A percentile compares a stretch with the other conserved stretches of the same genome.
These are phyloP conservation scores for Ophiostoma sp. DNA, from an alignment of 2,329 filamentous ascomycete species.

Conservation along the genomic window DNA sequence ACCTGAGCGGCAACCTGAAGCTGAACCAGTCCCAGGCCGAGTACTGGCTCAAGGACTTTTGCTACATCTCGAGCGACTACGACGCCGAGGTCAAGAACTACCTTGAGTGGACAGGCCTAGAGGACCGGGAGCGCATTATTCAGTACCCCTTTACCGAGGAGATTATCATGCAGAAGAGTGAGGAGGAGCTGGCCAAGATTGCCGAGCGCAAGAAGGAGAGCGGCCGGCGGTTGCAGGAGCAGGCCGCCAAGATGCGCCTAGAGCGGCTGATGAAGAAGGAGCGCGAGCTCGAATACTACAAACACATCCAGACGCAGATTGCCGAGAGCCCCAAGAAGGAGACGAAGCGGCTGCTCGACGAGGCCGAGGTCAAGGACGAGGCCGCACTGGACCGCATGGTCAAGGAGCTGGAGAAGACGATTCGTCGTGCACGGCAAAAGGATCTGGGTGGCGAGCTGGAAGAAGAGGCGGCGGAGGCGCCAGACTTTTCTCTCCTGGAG, in stretches of 20 bases:
- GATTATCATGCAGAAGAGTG: constrained; percentile 81
- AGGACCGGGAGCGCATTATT: constrained; percentile 81
- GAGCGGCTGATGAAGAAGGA: constrained; percentile 96
- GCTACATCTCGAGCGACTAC: constrained; percentile 82
- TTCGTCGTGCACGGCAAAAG: constrained; percentile 85
- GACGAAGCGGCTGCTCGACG: constrained; percentile 75
- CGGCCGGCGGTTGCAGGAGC: constrained; percentile 83
- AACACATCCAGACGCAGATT: constrained; percentile 69
- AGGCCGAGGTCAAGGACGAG: constrained; percentile 90
- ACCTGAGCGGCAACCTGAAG: constrained; percentile 68
- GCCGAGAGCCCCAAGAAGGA: constrained; percentile 84
- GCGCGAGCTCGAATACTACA: constrained; percentile 90
- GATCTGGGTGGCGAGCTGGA: constrained; percentile 64
- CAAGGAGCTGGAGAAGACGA: constrained; percentile 82
- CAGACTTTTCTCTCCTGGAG: constrained; percentile 83
- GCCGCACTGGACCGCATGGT: constrained; percentile 75
- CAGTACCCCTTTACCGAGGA: constrained; percentile 95
- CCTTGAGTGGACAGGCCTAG: constrained; percentile 85
- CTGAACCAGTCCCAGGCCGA: constrained; percentile 83
- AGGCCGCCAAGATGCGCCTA: constrained; percentile 93
- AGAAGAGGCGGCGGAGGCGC: constrained; percentile 66
- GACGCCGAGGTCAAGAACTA: constrained; percentile 69
- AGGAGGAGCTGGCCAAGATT: constrained; percentile 84
- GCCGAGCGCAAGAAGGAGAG: constrained; percentile 95
- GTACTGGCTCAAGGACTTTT: constrained; percentile 79